Evolutionary conservation across 768 basidiomycete genomes (phyloP).

Genomic region (Mycena vitilis): DNA sequence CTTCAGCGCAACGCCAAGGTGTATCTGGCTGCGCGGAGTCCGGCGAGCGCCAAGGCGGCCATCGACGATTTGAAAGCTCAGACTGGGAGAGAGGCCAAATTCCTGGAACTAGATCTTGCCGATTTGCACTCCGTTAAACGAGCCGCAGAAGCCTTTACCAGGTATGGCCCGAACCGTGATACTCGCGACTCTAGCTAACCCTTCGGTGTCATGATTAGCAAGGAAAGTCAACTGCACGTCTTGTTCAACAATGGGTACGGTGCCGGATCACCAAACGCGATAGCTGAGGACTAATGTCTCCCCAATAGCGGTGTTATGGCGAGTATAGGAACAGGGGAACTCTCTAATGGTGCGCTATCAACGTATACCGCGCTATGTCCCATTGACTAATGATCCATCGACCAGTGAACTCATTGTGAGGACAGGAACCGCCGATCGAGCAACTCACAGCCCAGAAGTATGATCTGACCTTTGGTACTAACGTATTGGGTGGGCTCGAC

Average conservation of each 20-base stretch:
- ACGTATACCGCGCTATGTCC: too few species aligned
- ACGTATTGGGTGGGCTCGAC: conserved; percentile 40
- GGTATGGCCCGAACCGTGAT: conserved; percentile 34
- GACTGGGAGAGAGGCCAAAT: conserved; percentile 57
- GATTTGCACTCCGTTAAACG: conserved; percentile 55
- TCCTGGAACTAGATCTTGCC: conserved; percentile 57
- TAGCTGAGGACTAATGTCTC: neutral
- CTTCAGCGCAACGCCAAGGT: conserved; percentile 61
- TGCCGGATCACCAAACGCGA: neutral
- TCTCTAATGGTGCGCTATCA: neutral
- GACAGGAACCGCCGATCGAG: conserved; percentile 39
- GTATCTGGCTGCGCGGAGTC: conserved; percentile 60
- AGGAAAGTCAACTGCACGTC: conserved; percentile 56
- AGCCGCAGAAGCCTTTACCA: conserved; percentile 54
- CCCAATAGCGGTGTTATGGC: conserved; percentile 41
- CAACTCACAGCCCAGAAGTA: conserved; percentile 43
- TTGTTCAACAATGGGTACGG: conserved; percentile 63
- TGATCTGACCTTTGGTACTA: conserved; percentile 42
- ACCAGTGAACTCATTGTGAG: neutral
- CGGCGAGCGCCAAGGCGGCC: conserved; percentile 52
- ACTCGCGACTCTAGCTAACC: neutral
- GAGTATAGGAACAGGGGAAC: neutral
- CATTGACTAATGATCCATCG: neutral
- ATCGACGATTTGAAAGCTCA: conserved; percentile 52
- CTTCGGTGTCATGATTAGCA: conserved; percentile 38